Evolutionary conservation across 1,284 basidiomycete species (phyloP), one percentile per base, ranked within the genome.

Genomic region (Apiotrichum mycotoxinovorans): DNA sequence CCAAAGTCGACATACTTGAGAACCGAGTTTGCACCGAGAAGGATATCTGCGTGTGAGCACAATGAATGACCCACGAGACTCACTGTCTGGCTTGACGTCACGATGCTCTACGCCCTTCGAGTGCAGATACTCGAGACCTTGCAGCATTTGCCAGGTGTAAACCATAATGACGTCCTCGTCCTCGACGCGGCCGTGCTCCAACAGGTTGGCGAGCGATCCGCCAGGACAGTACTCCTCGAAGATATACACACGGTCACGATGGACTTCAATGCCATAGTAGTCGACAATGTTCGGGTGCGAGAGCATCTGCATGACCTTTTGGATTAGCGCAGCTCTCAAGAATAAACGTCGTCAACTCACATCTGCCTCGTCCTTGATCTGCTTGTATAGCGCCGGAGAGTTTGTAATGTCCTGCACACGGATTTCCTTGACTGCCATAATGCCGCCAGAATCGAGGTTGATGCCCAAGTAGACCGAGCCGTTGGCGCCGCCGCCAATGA

Each of bases 341-440:
- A n/a, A n/a, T n/a, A n/a, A n/a, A n/a, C n/a, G n/a, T n/a, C n/a
- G n/a, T n/a, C n/a, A 25, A 50, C 58, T 60, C 25, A 60, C 93
- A 66, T 86, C 88, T 63, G 98, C 87, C 79, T 99, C 96, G 74
- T 98, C 94, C 74, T 88, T 89, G 78, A 99, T 97, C 73, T 96
- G 92, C 63, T 91, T 85, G 79, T 94, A 90, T 22, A 94, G 79
- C 61, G 85, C 88, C 9, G 90, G 88, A 52, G 89, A 79, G 33
- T 88, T 86, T 47, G 89, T 83, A 51, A 94, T 78, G 77, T 98
- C 96, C 73, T 97, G 93, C 75, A 97, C 96, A 58, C 94, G 91
- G 74, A 98, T 95, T 80, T 98, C 96, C 79, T 99, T 99, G 71
- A 98, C 96, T 4, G 96, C 96, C 93, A 99, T 98, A 57, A 98